Evolutionary conservation across 441 rosid species (phyloP), one percentile per base, ranked within the genome.

Genomic region (Aleurites moluccanus): DNA sequence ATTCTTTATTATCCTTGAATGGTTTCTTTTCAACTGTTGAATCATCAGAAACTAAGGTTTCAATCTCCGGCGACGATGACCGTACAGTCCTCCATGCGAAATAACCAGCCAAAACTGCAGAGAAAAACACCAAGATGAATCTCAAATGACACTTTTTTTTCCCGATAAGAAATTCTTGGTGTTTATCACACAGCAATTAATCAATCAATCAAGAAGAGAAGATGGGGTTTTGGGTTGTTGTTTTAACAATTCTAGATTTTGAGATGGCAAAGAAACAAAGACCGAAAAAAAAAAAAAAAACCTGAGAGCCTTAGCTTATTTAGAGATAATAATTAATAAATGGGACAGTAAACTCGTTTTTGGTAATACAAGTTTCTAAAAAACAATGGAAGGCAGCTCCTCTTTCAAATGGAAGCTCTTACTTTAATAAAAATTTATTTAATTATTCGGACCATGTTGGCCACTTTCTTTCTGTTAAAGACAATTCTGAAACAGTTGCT

Each of bases 71-170:
- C 49, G 97, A 82, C 15, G 93, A 89, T 38, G 40, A 38, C 10
- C 85, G 83, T 4, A 88, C 90, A 56, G 94, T 86, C 80, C 77
- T 91, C 97, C 92, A 91, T 0, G 98, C 96, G 70, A 88, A 71
- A 75, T 88, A 93, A 5, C 92, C 97, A 2, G 98, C 98, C 72
- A 93, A 81, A 64, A 89, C 50, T 0, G 96, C 98, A 0, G 98
- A 93, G 88, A 93, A 88, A 73, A 93, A 93, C 73, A 93, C 97
- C 87, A 93, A 67, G 49, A 93, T 73, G 80, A 93, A 93, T 72
- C 96, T 85, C 78, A 91, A 49, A 49, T 98, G 97, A 80, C 99
- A 96, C 99, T 93, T 95, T 4, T 15, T 15, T 16, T 1, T 50
- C 11, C 16, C 4, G 13, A 20, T 21, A 40, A 27, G 9, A 33